Base-by-base conservation (phyloP, 495 filamentous ascomycete genomes). In the Penicillium odoratum region DNA sequence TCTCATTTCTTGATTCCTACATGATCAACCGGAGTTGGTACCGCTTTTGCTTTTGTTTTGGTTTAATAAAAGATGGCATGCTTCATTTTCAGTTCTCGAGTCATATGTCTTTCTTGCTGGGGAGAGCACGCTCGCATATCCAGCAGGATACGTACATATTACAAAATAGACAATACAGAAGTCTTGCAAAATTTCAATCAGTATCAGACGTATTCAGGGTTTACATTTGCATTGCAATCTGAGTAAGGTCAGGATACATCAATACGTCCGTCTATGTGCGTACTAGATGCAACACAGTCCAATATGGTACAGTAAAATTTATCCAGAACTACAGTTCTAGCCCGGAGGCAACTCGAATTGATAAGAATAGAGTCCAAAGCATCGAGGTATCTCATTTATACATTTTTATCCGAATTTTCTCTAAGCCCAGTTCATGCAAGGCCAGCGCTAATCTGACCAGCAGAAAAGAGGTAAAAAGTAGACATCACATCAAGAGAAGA, bases 11-110 rank as follows among this genome's bases (percentile, higher is more conserved):
- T 74, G 69, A 71, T 75, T 76, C 34, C 51, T 53, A 67, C 72
- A 76, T 72, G 74, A 77, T 77, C 69, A 73, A 73, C 71, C 69
- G 75, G 73, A 77, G 72, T 74, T 75, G 74, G 74, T 74, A 73
- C 69, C 68, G 60, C 66, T 63, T 63, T 65, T 65, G 59, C 64
- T 65, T 68, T 71, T 64, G 61, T 69, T 65, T 59, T 67, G 60
- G 69, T 71, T 69, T 76, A 74, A 73, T 73, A 72, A 74, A 75
- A 74, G 63, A 73, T 65, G 63, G 62, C 66, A 62, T 63, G 61
- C 59, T 69, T 69, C 64, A 53, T 66, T 58, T 57, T 61, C 49
- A 53, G 55, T 53, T 62, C 36, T 55, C 55, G 59, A 55, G 56
- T 45, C 51, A 58, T 64, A 51, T 61, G 55, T 60, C 51, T 49